A percentile compares a stretch with the other conserved stretches of the same genome.
phyloP scores from a whole-genome alignment of 2,329 filamentous ascomycete genomes.

The Ophiostoma sp. region DNA sequence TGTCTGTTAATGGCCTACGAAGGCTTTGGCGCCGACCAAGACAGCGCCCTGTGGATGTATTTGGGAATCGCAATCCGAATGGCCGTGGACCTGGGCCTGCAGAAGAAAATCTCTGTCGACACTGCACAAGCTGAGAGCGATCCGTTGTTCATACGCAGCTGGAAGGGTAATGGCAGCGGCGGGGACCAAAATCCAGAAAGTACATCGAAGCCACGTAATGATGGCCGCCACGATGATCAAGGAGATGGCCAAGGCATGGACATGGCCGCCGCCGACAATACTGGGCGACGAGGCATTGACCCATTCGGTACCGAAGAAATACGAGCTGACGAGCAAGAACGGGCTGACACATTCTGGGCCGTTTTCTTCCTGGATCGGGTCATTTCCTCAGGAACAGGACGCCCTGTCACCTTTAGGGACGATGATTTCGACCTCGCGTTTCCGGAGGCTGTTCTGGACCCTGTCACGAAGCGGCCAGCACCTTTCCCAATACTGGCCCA shows the following conservation, averaged over 20 bases:
- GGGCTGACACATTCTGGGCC: slow-evolving; percentile 83
- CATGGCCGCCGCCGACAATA: background rate
- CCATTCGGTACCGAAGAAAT: slow-evolving; percentile 45
- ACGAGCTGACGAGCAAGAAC: slow-evolving; percentile 68
- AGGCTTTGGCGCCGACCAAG: slow-evolving; percentile 80
- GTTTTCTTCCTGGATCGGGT: slow-evolving; percentile 83
- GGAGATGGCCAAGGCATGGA: background rate
- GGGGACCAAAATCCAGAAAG: background rate
- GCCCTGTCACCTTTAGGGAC: slow-evolving; percentile 76
- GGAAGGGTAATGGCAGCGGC: background rate
- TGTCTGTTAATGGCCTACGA: slow-evolving; percentile 81
- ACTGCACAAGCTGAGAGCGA: slow-evolving; percentile 53
- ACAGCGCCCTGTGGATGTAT: slow-evolving; percentile 92
- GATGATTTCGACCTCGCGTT: slow-evolving; percentile 79
- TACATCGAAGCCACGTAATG: slow-evolving; percentile 25
- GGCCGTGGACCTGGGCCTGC: slow-evolving; percentile 65
- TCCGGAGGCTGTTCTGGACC: slow-evolving; percentile 45
- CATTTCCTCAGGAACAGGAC: slow-evolving; percentile 80
- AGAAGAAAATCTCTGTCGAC: slow-evolving; percentile 68
- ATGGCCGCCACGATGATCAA: background rate
- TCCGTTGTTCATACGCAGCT: slow-evolving; percentile 36
- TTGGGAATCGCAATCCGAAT: slow-evolving; percentile 73
- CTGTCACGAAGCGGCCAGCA: slow-evolving; percentile 63
- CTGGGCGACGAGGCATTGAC: background rate
- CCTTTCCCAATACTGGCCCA: slow-evolving; percentile 75